Conservation (phyloP, 208 protist species). For the Trypanosoma platydactyli region DNA sequence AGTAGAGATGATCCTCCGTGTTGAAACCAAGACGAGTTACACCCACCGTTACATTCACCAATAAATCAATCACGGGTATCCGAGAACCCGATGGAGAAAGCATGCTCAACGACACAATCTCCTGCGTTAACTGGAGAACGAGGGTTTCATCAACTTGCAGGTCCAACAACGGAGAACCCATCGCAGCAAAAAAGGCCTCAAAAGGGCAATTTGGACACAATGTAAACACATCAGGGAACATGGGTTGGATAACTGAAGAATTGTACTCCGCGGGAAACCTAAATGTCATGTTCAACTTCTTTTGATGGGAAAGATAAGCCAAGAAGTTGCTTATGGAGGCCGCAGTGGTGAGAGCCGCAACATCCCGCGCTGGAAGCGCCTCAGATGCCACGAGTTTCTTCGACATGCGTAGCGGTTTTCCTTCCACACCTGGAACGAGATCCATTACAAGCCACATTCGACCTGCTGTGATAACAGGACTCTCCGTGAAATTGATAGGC, state of each 20-base stretch:
- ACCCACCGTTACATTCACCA: conserved; percentile 31
- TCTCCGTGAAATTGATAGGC: conserved; percentile 7
- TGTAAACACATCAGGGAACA: conserved; percentile 48
- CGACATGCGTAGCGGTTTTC: neutral
- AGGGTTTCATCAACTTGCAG: conserved; percentile 2
- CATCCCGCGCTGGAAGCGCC: conserved; percentile 11
- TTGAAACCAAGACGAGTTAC: conserved; percentile 32
- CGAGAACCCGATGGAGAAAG: neutral
- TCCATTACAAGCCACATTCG: conserved; percentile 26
- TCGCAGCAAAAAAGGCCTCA: conserved; percentile 16
- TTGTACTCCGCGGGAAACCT: conserved; percentile 34
- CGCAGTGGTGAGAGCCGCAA: conserved; percentile 31
- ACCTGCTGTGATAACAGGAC: conserved; percentile 37
- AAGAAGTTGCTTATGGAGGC: conserved; percentile 47
- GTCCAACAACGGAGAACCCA: conserved; percentile 15
- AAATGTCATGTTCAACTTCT: conserved; percentile 10
- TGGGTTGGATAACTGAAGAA: conserved; percentile 44
- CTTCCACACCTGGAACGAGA: neutral
- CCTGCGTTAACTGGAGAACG: conserved; percentile 14
- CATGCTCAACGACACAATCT: conserved; percentile 34
- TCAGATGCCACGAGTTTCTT: neutral
- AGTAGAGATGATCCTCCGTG: conserved; percentile 11
- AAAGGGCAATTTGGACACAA: conserved; percentile 62
- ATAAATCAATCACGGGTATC: conserved; percentile 18
- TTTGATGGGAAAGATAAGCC: conserved; percentile 15